These are phyloP conservation scores for Blastobotrys peoriensis DNA, from an alignment of 805 yeast genomes.

Conservation along the genomic window DNA sequence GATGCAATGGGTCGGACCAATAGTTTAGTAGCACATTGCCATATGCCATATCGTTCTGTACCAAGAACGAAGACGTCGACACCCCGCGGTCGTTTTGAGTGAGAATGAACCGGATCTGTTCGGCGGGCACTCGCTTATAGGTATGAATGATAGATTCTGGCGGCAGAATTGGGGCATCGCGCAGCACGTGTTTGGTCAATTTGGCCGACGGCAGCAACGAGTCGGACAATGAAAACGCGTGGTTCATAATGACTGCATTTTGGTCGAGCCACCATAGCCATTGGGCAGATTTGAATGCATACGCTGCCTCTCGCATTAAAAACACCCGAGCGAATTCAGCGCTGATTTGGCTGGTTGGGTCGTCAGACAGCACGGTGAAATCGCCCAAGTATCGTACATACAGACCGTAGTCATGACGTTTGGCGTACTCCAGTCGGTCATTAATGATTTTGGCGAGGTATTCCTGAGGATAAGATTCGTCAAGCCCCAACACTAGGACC, in stretches of 20 bases:
- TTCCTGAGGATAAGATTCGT: slow-evolving; percentile 55
- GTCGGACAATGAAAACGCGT: slow-evolving; percentile 51
- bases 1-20: slow-evolving; percentile 71
- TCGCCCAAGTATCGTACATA: slow-evolving; percentile 85
- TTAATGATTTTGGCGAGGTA: slow-evolving; percentile 65
- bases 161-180: slow-evolving; percentile 65
- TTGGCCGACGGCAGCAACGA: slow-evolving; percentile 56
- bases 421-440: slow-evolving; percentile 86
- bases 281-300: slow-evolving; percentile 81
- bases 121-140: slow-evolving; percentile 53
- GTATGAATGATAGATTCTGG: slow-evolving; percentile 40
- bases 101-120: slow-evolving; percentile 52
- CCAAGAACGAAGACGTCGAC: slow-evolving; percentile 63
- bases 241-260: slow-evolving; percentile 69
- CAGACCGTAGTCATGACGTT: slow-evolving; percentile 69
- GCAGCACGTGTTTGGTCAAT: slow-evolving; percentile 56
- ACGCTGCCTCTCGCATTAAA: slow-evolving; percentile 78
- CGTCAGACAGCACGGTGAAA: slow-evolving; percentile 60
- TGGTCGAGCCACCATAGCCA: slow-evolving; percentile 84
- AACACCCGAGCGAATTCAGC: slow-evolving; percentile 68
- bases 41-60: slow-evolving; percentile 56
- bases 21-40: slow-evolving; percentile 68
- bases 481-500: slow-evolving; percentile 72
- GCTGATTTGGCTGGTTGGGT: slow-evolving; percentile 47
- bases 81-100: slow-evolving; percentile 65